Evolutionary conservation across 2,329 filamentous ascomycete species (phyloP).

Genomic region (Aspergillus sp.): DNA sequence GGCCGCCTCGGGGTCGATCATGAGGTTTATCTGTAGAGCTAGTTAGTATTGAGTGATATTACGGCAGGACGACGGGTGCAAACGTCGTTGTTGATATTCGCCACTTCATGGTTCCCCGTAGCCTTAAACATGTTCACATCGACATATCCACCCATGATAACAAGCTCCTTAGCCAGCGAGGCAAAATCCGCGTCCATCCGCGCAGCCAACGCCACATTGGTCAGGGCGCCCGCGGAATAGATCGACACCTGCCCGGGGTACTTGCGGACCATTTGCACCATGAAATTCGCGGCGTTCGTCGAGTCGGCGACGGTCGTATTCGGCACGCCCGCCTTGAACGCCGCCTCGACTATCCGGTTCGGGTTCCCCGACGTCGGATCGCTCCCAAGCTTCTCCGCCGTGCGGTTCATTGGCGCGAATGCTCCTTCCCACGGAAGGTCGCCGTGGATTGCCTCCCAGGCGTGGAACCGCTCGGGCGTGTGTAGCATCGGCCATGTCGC

Average conservation of each 20-base stretch:
- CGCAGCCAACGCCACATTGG: constrained; percentile 42
- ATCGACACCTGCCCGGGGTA: constrained; percentile 45
- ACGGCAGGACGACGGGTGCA: constrained; percentile 7
- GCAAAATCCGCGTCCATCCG: constrained; percentile 41
- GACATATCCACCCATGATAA: constrained; percentile 44
- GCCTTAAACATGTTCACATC: constrained; percentile 33
- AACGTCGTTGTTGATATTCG: constrained; percentile 20
- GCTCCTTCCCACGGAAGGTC: constrained; percentile 39
- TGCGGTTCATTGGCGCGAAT: constrained; percentile 37
- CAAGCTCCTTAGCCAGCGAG: constrained; percentile 36
- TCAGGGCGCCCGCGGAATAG: constrained; percentile 39
- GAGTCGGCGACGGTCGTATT: constrained; percentile 32
- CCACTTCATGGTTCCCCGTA: constrained; percentile 16
- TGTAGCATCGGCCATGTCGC: constrained; percentile 40
- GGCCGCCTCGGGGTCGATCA: constrained; percentile 43
- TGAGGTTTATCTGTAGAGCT: constrained; percentile 39
- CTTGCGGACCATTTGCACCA: constrained; percentile 40
- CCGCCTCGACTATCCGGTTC: constrained; percentile 29
- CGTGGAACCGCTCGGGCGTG: constrained; percentile 35
- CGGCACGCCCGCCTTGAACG: constrained; percentile 40
- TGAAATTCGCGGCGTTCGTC: constrained; percentile 36
- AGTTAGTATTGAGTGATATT: constrained; percentile 9
- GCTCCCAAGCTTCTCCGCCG: constrained; percentile 32
- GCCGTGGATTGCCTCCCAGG: constrained; percentile 39
- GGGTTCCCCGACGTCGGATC: constrained; percentile 41